Evolutionary conservation across 176 grass and related monocot genomes (phyloP), one percentile per base, ranked within the genome.

Genomic region (Juncus effusus): DNA sequence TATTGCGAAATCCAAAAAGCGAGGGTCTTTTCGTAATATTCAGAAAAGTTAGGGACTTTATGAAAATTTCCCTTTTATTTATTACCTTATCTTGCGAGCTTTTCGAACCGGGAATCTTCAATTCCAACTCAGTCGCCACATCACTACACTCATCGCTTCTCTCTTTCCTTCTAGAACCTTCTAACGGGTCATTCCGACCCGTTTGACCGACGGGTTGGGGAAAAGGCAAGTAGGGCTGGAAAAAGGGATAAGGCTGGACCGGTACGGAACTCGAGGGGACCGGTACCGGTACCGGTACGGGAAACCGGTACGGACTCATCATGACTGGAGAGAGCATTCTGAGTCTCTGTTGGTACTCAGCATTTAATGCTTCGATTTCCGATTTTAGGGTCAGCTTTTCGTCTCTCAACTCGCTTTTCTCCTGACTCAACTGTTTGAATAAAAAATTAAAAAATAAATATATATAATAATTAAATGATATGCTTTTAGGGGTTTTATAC

Each of bases 331-430:
- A 91, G 40, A 85, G 7, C 61, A 83, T 69, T n/a, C 63, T 67
- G 69, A 87, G 67, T 74, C 65, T 73, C 73, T 90, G 91, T 41
- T 90, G 81, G 80, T 85, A 88, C 61, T 88, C 87, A 38, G 60
- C 66, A 83, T 81, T 85, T 65, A 85, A 78, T 69, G 73, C 72
- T 82, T 91, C 87, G 76, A 91, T 83, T 14, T 85, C 87, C 40
- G 79, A 85, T 70, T 96, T 96, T 68, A 96, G 47, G 56, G 79
- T 72, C 76, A 79, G 70, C 73, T 91, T 96, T 64, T 96, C 91
- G 61, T 88, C 87, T 85, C 79, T 83, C 60, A 96, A 84, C 63
- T 96, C 91, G 62, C 78, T 85, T 70, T 91, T 96, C 79, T 91
- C 91, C 73, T 85, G 79, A 62, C 76, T 77, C 69, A 96, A 78